Evolutionary conservation across 106 monocot species (phyloP), one percentile per base, ranked within the genome.

Genomic region (Dioscorea dumetorum): DNA sequence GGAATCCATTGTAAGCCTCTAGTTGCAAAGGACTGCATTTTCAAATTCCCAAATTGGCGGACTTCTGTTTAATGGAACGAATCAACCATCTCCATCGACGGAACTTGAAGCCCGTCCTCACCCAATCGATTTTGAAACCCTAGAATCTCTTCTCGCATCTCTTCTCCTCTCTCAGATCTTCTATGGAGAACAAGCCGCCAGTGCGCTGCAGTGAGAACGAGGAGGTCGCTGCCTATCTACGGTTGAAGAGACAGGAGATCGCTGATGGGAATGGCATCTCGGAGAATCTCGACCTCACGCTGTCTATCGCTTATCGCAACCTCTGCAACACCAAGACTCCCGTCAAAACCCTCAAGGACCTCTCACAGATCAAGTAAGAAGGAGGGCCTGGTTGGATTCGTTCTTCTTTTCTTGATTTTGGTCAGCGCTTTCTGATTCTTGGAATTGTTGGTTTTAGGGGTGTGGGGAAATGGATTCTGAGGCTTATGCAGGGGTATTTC

Each of bases 401-500:
- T 57, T 48, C 17, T 12, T 24, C 23, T 35, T 57, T 70, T n/a
- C 20, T 24, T 60, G 13, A 11, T 48, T 14, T 53, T 57, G 72
- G 21, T 8, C 17, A 56, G 13, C 5, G 22, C 12, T 22, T 63
- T 12, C 58, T 60, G 3, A 21, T 53, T 72, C 33, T 67, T 70
- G 21, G 12, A 48, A 48, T 35, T n/a, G 22, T 28, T 28, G 33
- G 18, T 70, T 13, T 21, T 61, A 97, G 97, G 80, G 86, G 88
- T 17, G 86, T 97, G 48, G 97, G 97, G 18, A 84, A 92, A 70
- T 97, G 97, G 97, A 80, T 90, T 24, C 21, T 92, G 54, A 74
- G 84, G 71, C 74, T 87, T 13, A 82, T 92, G 86, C 63, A 87
- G 68, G 89, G 69, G 20, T 92, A 74, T 58, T 97, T 97, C 54